Evolutionary conservation across 140 eudicot species (phyloP).

Genomic region (Artemisia princeps): DNA sequence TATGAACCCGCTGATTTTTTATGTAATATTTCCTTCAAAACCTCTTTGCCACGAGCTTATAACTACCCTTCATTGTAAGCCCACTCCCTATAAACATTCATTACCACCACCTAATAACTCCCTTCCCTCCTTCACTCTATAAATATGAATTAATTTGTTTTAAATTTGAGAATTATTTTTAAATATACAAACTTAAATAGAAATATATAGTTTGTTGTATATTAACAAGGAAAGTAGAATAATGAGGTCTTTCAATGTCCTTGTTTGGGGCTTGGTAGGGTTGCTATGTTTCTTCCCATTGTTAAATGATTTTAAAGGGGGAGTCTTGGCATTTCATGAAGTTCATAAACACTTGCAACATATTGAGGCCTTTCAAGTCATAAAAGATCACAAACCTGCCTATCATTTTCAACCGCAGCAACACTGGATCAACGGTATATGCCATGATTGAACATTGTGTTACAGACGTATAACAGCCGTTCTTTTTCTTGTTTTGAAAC

Average conservation of each 20-base stretch:
- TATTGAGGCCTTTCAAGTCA: slow-evolving; percentile 11
- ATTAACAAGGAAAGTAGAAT: slow-evolving; percentile 1
- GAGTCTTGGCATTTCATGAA: slow-evolving; percentile 25
- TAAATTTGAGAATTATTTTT: background rate
- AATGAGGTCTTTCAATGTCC: slow-evolving; percentile 21
- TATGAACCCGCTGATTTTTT: background rate
- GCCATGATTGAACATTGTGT: background rate
- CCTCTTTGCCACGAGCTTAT: background rate
- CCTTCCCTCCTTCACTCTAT: background rate
- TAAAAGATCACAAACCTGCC: slow-evolving; percentile 40
- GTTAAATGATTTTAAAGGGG: slow-evolving; percentile 25
- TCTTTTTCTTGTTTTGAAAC: too few relatives aligned
- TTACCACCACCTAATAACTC: slow-evolving; percentile 11
- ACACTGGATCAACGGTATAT: slow-evolving; percentile 72
- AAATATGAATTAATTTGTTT: background rate
- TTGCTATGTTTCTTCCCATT: slow-evolving; percentile 14
- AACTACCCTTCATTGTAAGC: background rate
- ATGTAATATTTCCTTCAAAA: background rate
- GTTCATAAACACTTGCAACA: slow-evolving; percentile 26
- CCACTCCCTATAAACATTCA: slow-evolving; percentile 13
- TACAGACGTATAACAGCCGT: too few relatives aligned
- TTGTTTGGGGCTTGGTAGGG: slow-evolving; percentile 14
- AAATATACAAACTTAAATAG: too few relatives aligned
- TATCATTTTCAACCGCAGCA: slow-evolving; percentile 62
- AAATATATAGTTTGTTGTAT: background rate